These are phyloP conservation scores for Ulota crispa DNA, from an alignment of 225 moss, liverwort and hornwort species.

Conservation along the genomic window DNA sequence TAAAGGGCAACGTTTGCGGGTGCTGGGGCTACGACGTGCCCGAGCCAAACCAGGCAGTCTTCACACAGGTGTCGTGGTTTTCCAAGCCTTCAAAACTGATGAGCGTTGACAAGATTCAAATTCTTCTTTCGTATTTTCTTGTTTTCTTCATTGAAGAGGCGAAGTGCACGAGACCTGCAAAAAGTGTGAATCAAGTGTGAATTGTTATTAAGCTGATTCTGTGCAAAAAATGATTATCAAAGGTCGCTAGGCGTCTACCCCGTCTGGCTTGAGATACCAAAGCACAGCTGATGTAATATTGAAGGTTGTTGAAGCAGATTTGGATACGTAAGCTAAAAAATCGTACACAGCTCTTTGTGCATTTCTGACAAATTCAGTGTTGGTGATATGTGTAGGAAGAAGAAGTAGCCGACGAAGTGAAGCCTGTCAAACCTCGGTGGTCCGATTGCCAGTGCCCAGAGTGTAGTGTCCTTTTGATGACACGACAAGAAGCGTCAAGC, in stretches of 20 bases:
- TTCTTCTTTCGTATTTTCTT: no score
- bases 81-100: background rate
- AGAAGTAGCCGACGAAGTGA: no score
- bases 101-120: background rate
- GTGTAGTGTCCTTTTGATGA: no score
- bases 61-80: slow-evolving; percentile 6
- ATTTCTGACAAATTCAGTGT: no score
- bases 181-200: background rate
- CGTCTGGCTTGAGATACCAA: no score
- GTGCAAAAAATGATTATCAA: background rate
- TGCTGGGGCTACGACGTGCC: slow-evolving; percentile 67
- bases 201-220: background rate
- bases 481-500: no score
- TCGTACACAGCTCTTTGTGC: no score
- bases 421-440: no score
- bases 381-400: no score
- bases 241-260: background rate
- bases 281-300: background rate
- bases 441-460: no score
- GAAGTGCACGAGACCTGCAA: background rate
- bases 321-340: no score
- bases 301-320: background rate
- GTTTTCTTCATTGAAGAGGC: no score
- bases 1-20: slow-evolving; percentile 39
- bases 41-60: slow-evolving; percentile 1